Conservation (phyloP, 441 rosid species). For the Populus tomentosa region DNA sequence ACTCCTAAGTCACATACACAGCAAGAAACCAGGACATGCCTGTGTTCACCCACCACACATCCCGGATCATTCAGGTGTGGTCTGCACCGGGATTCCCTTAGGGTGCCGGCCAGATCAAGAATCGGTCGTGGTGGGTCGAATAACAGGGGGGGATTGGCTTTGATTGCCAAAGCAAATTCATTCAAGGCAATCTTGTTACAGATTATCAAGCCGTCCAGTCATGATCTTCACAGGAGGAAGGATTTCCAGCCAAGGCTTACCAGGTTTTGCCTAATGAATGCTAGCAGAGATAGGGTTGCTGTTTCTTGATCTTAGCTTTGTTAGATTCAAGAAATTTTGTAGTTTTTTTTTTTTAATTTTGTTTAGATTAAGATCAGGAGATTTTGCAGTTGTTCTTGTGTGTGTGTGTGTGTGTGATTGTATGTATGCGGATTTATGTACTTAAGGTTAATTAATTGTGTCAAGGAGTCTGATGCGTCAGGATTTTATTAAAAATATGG, state of each 20-base stretch:
- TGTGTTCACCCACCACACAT: slow-evolving; percentile 54
- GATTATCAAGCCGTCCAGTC: slow-evolving; percentile 40
- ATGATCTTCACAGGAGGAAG: slow-evolving; percentile 37
- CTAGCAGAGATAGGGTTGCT: slow-evolving; percentile 14
- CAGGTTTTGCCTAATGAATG: slow-evolving; percentile 40
- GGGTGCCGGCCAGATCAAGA: not conserved
- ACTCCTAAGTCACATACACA: slow-evolving; percentile 11
- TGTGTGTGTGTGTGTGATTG: not conserved
- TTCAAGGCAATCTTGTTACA: slow-evolving; percentile 33
- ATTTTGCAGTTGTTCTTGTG: not conserved
- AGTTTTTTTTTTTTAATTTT: not conserved
- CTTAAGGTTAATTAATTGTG: no score
- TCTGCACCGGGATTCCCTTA: slow-evolving; percentile 28
- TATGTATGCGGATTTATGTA: not conserved
- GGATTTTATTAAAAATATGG: no score
- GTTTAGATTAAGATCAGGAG: not conserved
- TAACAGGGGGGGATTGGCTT: slow-evolving; percentile 4
- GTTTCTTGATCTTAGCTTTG: slow-evolving; percentile 23
- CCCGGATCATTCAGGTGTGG: slow-evolving; percentile 63
- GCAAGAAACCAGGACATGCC: slow-evolving; percentile 28
- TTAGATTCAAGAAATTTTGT: not conserved
- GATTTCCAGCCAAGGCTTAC: slow-evolving; percentile 42
- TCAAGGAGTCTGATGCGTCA: no score
- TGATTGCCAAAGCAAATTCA: slow-evolving; percentile 14
- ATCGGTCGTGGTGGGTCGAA: not conserved